phyloP scores from a whole-genome alignment of 768 basidiomycete species.

The Termitomyces sp. region DNA sequence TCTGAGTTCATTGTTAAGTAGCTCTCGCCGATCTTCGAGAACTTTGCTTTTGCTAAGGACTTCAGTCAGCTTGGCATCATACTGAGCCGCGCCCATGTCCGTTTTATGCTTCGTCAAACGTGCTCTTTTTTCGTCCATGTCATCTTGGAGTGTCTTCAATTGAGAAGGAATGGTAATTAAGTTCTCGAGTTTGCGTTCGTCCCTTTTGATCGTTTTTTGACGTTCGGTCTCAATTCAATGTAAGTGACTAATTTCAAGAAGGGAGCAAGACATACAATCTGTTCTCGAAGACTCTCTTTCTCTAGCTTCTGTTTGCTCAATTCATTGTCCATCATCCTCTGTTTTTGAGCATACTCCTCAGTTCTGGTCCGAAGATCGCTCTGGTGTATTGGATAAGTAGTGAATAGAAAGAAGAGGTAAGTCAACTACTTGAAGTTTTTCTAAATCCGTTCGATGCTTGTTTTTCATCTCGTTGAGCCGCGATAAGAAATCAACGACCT shows the following conservation, averaged over 20 bases:
- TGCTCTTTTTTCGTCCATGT: constrained; percentile 65
- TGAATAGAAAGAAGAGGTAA: neutral
- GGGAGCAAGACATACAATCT: constrained; percentile 42
- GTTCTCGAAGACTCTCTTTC: constrained; percentile 43
- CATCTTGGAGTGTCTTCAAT: constrained; percentile 45
- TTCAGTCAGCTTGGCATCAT: constrained; percentile 57
- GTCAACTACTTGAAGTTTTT: constrained; percentile 55
- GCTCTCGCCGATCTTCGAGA: constrained; percentile 67
- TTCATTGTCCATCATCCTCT: constrained; percentile 50
- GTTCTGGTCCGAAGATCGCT: constrained; percentile 47
- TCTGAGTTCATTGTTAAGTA: constrained; percentile 64
- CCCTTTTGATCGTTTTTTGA: constrained; percentile 42
- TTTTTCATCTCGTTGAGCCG: constrained; percentile 58
- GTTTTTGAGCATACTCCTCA: constrained; percentile 60
- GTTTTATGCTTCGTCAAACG: constrained; percentile 54
- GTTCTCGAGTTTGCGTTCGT: constrained; percentile 53
- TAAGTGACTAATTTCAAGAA: neutral
- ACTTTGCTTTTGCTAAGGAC: constrained; percentile 44
- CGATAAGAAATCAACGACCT: constrained; percentile 69
- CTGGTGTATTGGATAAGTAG: constrained; percentile 24
- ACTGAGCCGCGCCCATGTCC: constrained; percentile 54
- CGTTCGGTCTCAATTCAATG: constrained; percentile 36
- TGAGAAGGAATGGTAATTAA: constrained; percentile 49
- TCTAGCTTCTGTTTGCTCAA: constrained; percentile 50
- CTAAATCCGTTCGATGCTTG: constrained; percentile 56